Conservation (phyloP, 345 rosid species). For the Populus nigra region DNA sequence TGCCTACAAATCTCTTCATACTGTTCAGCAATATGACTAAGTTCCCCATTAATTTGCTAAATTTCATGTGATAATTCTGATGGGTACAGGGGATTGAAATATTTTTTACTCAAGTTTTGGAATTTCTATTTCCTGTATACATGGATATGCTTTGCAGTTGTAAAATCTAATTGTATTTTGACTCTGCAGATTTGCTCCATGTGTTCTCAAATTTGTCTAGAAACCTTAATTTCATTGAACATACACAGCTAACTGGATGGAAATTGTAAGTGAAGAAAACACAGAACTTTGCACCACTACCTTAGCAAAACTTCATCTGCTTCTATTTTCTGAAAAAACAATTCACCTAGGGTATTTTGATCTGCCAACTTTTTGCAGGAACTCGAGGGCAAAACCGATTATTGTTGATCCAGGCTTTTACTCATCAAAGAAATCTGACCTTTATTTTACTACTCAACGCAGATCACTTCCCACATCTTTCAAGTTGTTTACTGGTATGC, state of each 20-base stretch:
- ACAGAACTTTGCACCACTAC: neutral
- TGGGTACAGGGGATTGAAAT: neutral
- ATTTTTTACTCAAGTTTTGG: neutral
- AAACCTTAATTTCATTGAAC: conserved; percentile 76
- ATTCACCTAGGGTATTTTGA: neutral
- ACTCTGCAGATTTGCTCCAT: conserved; percentile 64
- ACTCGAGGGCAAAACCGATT: conserved; percentile 79
- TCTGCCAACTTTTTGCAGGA: conserved; percentile 44
- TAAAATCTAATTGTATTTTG: conserved; percentile 15
- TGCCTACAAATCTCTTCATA: neutral
- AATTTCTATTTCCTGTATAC: neutral
- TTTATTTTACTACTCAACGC: conserved; percentile 86
- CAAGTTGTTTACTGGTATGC: conserved; percentile 79
- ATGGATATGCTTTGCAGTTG: neutral
- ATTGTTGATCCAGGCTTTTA: conserved; percentile 93
- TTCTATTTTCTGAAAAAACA: neutral
- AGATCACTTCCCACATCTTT: conserved; percentile 85
- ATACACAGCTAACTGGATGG: conserved; percentile 79
- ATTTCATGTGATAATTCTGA: neutral
- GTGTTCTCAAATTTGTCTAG: conserved; percentile 78
- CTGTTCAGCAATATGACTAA: neutral
- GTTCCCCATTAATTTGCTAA: neutral
- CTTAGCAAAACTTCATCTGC: neutral
- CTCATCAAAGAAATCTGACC: conserved; percentile 80
- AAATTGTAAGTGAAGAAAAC: conserved; percentile 63